Evolutionary conservation across 805 yeast species (phyloP), one percentile per base, ranked within the genome.

Genomic region (Lipomyces lipofer): DNA sequence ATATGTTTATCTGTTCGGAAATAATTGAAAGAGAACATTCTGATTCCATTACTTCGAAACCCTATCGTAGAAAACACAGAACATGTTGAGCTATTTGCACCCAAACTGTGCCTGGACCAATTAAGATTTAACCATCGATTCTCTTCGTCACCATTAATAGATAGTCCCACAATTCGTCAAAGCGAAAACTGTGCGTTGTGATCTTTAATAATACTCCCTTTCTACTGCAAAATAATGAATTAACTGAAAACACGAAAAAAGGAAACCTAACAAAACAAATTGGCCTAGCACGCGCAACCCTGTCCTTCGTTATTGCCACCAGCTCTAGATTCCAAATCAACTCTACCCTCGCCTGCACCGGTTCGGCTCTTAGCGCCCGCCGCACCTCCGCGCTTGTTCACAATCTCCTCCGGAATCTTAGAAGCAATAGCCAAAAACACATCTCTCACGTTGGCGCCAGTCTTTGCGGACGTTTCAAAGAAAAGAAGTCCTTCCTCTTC

Each of bases 391-490:
- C 61, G 54, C 56, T 57, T 57, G 51, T 57, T 57, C 25, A 57
- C 61, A 30, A 57, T 27, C 28, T 74, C 76, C 46, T 72, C 69
- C n/a, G 97, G 96, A 51, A 92, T 86, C 73, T 86, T 85, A 56
- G 83, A 82, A 43, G 97, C 99, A 61, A 92, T 88, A 13, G 88
- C 92, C 67, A 88, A 74, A 69, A 92, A 92, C 51, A 92, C 95
- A 59, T 92, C 95, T 66, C 86, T 88, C 36, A 92, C 97, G 66
- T 91, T 90, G 66, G 79, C 78, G 15, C 92, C 86, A 2, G 95
- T 83, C 75, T 92, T 92, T 19, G 99, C 99, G 68, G 94, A 84
- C 6, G 97, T 89, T 74, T 92, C 99, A 68, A 88, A 92, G 68
- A 92, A 92, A 61, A 94, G 73, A 55, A 94, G 75, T 1, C 87